phyloP scores from a whole-genome alignment of 2,329 filamentous ascomycete genomes.

The Plenodomus biglobosus region DNA sequence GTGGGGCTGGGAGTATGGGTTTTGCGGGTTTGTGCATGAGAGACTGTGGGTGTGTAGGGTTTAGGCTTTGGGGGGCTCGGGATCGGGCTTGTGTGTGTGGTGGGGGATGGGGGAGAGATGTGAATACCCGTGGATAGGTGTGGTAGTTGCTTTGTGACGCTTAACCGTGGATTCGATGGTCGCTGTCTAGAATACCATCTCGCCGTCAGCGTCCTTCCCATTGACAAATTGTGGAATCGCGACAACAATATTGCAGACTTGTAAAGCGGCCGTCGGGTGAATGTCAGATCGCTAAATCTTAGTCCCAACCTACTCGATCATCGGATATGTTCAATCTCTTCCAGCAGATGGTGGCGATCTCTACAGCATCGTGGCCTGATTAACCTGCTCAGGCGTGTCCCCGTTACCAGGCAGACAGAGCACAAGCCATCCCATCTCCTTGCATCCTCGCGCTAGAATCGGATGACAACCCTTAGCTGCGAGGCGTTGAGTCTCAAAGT shows the following conservation, averaged over 20 bases:
- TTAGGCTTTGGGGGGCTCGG: neutral
- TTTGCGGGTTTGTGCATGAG: neutral
- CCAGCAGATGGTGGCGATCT: neutral
- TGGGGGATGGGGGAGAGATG: neutral
- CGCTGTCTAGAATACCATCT: too few species aligned
- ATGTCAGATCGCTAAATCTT: too few species aligned
- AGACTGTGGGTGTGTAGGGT: too few species aligned
- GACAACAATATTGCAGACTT: too few species aligned
- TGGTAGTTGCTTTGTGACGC: neutral
- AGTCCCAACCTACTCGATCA: too few species aligned
- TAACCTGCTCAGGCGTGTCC: neutral
- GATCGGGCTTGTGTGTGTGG: neutral
- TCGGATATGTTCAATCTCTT: neutral
- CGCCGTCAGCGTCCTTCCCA: too few species aligned
- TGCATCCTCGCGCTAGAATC: neutral
- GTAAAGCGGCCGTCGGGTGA: too few species aligned
- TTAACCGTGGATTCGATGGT: too few species aligned
- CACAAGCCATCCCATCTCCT: neutral
- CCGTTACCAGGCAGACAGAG: neutral
- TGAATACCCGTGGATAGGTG: neutral
- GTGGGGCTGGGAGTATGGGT: neutral
- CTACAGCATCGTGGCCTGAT: neutral
- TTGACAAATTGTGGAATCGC: too few species aligned
- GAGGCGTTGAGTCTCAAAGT: neutral
- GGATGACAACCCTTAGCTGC: neutral